Conservation (phyloP, 176 grass and related monocot genomes). For the Oryza glaberrima region DNA sequence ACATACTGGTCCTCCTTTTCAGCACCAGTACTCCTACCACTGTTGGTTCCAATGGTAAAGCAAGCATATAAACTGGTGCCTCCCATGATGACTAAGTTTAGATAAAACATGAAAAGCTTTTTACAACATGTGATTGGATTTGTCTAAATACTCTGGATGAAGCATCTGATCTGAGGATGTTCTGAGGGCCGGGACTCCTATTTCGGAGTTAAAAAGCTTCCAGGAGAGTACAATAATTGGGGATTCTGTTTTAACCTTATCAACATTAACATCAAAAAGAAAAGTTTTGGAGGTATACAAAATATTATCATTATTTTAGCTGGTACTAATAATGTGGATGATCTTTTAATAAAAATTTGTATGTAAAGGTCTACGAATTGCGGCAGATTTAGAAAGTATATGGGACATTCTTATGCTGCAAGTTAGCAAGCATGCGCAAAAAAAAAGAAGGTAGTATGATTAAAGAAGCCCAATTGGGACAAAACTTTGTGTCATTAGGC, state of each 20-base stretch:
- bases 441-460: neutral
- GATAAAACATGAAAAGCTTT: conserved; percentile 42
- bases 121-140: conserved; percentile 43
- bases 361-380: conserved; percentile 36
- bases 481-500: conserved; percentile 14
- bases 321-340: neutral
- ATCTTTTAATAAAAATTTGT: conserved; percentile 31
- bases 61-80: conserved; percentile 31
- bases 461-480: conserved; percentile 29
- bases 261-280: conserved; percentile 32
- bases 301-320: conserved; percentile 32
- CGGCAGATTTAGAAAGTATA: conserved; percentile 39
- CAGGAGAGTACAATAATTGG: conserved; percentile 45
- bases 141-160: conserved; percentile 35
- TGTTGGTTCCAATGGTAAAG: conserved; percentile 42
- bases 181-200: conserved; percentile 16
- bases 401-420: conserved; percentile 33
- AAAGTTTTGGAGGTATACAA: conserved; percentile 24
- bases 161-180: conserved; percentile 46
- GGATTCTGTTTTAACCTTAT: conserved; percentile 38
- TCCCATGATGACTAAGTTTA: conserved; percentile 34
- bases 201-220: conserved; percentile 15
- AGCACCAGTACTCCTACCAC: conserved; percentile 10
- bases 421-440: neutral
- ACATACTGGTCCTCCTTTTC: conserved; percentile 41